Percentiles rank a stretch among this genome's conserved stretches.
Conservation (phyloP, 441 rosid genomes). For the Arabidopsis lyrata region DNA sequence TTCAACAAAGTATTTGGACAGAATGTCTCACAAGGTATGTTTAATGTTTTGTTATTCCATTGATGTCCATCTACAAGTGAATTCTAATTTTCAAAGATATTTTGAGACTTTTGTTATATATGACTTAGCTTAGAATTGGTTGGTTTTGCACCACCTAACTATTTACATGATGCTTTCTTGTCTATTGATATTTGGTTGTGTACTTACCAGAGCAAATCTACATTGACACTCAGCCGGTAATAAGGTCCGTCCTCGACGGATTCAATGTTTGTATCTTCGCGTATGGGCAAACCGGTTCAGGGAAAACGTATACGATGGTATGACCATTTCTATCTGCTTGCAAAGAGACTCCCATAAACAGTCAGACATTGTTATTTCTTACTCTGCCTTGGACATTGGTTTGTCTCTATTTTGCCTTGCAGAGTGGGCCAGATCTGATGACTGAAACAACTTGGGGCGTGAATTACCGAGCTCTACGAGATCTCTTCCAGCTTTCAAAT, state of each 20-base stretch:
- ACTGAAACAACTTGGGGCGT: slow-evolving; percentile 88
- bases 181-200: slow-evolving; percentile 13
- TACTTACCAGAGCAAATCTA: slow-evolving; percentile 75
- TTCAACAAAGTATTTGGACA: slow-evolving; percentile 87
- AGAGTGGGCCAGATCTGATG: slow-evolving; percentile 93
- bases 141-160: slow-evolving; percentile 3
- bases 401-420: slow-evolving; percentile 24
- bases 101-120: slow-evolving; percentile 4
- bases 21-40: slow-evolving; percentile 75
- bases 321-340: slow-evolving; percentile 16
- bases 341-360: neutral
- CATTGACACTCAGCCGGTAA: slow-evolving; percentile 71
- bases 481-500: slow-evolving; percentile 78
- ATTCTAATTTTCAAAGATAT: neutral
- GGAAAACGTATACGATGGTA: slow-evolving; percentile 98
- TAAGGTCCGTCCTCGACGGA: slow-evolving; percentile 92
- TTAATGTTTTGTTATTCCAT: neutral
- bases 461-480: slow-evolving; percentile 86
- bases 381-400: neutral
- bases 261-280: slow-evolving; percentile 95
- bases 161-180: slow-evolving; percentile 21
- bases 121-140: neutral
- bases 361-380: slow-evolving; percentile 9
- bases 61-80: neutral
- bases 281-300: slow-evolving; percentile 99